A percentile compares a stretch with the other conserved stretches of the same genome.
Evolutionary conservation across 148 eudicot genomes (phyloP).

Genomic region (Arctostaphylos glauca): DNA sequence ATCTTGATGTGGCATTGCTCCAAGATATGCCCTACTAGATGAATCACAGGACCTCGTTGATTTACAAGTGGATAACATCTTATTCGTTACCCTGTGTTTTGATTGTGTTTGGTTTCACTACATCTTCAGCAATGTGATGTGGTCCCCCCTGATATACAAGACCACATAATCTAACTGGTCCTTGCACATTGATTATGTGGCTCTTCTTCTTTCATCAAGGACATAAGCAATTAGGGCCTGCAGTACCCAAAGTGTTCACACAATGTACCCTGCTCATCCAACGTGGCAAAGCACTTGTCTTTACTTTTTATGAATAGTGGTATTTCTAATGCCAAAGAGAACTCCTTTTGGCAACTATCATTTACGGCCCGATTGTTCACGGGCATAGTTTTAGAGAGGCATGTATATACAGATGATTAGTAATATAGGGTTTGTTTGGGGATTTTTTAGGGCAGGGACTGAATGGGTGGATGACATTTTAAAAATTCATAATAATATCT

Average conservation of each 20-base stretch:
- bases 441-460: no score
- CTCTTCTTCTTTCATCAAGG: not conserved
- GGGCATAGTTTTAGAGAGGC: no score
- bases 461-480: no score
- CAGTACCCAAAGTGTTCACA: not conserved
- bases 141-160: conserved; percentile 1
- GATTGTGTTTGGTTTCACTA: not conserved
- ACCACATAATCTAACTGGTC: not conserved
- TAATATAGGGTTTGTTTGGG: no score
- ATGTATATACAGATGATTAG: no score
- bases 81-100: not conserved
- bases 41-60: not conserved
- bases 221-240: not conserved
- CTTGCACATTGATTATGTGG: not conserved
- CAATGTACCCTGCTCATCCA: not conserved
- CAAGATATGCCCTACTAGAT: not conserved
- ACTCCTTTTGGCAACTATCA: not conserved
- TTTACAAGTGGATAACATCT: not conserved
- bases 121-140: not conserved
- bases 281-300: not conserved
- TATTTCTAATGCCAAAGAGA: not conserved
- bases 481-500: no score
- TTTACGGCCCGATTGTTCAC: not conserved
- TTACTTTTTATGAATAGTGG: not conserved
- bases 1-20: not conserved